Evolutionary conservation across 208 protist genomes (phyloP).

Genomic region (Dictyostelium gargantuum): DNA sequence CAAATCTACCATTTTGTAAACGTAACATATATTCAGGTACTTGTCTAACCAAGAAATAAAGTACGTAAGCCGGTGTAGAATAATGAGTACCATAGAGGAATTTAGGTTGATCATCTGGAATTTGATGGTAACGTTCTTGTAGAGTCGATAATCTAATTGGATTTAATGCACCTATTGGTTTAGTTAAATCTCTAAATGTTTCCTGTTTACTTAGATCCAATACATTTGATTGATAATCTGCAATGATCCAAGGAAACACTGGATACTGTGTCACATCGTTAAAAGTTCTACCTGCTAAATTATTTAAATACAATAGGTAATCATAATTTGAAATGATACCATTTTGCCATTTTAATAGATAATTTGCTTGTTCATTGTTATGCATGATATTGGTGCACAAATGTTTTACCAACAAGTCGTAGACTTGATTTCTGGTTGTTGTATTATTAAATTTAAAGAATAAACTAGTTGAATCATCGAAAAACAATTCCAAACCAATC

Average conservation of each 20-base stretch:
- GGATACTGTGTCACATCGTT: slow-evolving; percentile 90
- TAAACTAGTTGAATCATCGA: slow-evolving; percentile 55
- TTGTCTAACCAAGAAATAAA: slow-evolving; percentile 92
- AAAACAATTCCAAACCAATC: slow-evolving; percentile 79
- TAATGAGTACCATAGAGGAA: slow-evolving; percentile 96
- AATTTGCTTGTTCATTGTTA: slow-evolving; percentile 24
- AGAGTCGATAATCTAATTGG: slow-evolving; percentile 84
- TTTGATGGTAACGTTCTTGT: slow-evolving; percentile 78
- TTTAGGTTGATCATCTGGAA: slow-evolving; percentile 74
- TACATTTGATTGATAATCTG: slow-evolving; percentile 86
- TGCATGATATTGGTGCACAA: background rate
- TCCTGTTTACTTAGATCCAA: slow-evolving; percentile 84
- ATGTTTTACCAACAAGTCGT: background rate
- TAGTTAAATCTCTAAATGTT: slow-evolving; percentile 91
- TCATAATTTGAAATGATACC: slow-evolving; percentile 90
- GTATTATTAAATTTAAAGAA: slow-evolving; percentile 69
- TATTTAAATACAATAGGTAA: slow-evolving; percentile 93
- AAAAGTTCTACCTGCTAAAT: slow-evolving; percentile 83
- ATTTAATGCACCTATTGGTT: slow-evolving; percentile 93
- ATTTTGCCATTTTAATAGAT: slow-evolving; percentile 84
- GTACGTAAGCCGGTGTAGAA: slow-evolving; percentile 92
- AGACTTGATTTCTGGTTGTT: background rate
- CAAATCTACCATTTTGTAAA: slow-evolving; percentile 92
- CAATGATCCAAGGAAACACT: slow-evolving; percentile 94
- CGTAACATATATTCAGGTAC: slow-evolving; percentile 91